Evolutionary conservation across 2,329 filamentous ascomycete genomes (phyloP).

Genomic region (Colletotrichum sp.): DNA sequence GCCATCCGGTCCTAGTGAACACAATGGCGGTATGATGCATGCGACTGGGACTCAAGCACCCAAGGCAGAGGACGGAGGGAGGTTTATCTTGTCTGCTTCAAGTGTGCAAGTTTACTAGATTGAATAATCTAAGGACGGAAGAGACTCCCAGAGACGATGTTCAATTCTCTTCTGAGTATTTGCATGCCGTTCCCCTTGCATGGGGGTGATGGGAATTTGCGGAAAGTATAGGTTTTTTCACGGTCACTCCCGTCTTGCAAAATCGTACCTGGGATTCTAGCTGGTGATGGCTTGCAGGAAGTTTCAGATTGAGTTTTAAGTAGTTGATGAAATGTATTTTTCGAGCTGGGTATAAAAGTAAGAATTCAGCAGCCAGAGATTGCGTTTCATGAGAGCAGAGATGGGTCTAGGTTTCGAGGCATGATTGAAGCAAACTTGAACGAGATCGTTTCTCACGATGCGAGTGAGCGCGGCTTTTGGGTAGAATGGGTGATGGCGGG

Average conservation of each 20-base stretch:
- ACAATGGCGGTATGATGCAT: too few species aligned
- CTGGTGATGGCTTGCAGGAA: neutral
- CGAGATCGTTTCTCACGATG: accelerated
- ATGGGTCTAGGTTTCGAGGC: neutral
- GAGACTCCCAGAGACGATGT: neutral
- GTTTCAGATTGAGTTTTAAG: neutral
- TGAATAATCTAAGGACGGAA: neutral
- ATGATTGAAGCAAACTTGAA: accelerated
- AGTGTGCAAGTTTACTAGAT: too few species aligned
- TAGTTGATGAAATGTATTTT: accelerated
- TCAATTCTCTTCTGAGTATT: accelerated
- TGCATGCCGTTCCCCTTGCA: neutral
- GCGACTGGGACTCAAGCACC: too few species aligned
- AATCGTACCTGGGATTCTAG: accelerated
- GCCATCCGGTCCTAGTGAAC: too few species aligned
- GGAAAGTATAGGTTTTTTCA: accelerated
- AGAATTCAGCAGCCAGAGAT: accelerated
- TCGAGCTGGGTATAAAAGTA: neutral
- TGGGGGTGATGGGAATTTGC: accelerated
- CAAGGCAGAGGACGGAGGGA: too few species aligned
- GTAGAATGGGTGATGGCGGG: accelerated
- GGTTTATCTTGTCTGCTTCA: accelerated
- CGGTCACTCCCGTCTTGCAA: neutral
- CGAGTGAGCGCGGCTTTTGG: accelerated
- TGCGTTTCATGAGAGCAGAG: neutral